These are phyloP conservation scores for Fraxinus greggii DNA, from an alignment of 305 asterid species.

Conservation along the genomic window DNA sequence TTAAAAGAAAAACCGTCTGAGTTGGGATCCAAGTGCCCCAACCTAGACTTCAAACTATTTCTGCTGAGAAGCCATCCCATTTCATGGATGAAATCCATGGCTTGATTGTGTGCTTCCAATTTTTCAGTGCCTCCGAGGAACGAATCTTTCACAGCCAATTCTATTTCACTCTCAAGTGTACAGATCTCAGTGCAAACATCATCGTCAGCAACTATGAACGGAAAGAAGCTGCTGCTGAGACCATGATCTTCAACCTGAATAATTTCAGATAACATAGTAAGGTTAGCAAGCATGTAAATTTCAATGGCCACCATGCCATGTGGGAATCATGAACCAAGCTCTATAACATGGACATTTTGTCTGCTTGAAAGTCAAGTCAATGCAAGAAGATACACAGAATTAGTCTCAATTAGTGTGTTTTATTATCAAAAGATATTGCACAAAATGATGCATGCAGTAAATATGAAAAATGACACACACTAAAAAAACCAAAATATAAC, in stretches of 20 bases:
- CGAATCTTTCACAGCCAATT: constrained; percentile 33
- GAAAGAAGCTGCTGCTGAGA: constrained; percentile 63
- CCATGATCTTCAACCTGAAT: constrained; percentile 69
- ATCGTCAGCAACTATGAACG: constrained; percentile 73
- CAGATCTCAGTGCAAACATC: constrained; percentile 67
- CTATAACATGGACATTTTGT: not conserved
- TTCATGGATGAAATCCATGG: constrained; percentile 67
- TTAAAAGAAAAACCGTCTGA: constrained; percentile 42
- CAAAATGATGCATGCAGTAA: constrained; percentile 17
- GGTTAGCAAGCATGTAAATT: constrained; percentile 15
- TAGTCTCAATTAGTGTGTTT: constrained; percentile 3
- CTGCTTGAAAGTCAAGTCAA: not conserved
- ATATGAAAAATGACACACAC: not conserved
- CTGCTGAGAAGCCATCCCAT: constrained; percentile 79
- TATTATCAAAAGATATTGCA: not conserved
- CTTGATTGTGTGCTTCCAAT: constrained; percentile 38
- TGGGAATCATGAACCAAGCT: not conserved
- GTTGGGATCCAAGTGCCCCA: constrained; percentile 35
- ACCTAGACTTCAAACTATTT: constrained; percentile 41
- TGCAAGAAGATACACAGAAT: not conserved
- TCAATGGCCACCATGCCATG: not conserved
- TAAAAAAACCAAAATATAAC: constrained; percentile 11
- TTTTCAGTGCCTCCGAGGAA: constrained; percentile 31
- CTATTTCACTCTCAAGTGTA: constrained; percentile 69
- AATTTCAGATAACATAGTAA: constrained; percentile 16